Evolutionary conservation across 1,139 yeast genomes (phyloP).

Genomic region (Eremothecium sinecaudum): DNA sequence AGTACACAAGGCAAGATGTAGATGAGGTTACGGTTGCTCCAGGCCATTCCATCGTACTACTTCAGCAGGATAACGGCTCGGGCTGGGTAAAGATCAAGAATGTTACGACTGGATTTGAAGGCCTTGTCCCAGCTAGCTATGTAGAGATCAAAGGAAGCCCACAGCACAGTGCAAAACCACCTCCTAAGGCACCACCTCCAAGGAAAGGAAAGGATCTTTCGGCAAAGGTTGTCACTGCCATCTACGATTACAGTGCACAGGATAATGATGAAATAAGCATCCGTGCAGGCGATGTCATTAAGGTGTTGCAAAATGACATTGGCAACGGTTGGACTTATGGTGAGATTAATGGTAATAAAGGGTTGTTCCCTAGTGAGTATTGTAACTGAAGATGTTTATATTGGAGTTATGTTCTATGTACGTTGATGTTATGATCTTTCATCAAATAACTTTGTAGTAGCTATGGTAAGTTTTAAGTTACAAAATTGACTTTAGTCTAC

Average conservation of each 20-base stretch:
- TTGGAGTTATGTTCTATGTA: too few relatives aligned
- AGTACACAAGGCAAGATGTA: slow-evolving; percentile 58
- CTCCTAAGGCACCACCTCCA: slow-evolving; percentile 79
- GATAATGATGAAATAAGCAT: slow-evolving; percentile 77
- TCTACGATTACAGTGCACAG: slow-evolving; percentile 71
- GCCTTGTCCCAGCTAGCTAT: slow-evolving; percentile 84
- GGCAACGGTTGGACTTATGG: slow-evolving; percentile 98
- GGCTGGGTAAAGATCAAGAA: slow-evolving; percentile 75
- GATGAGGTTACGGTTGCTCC: slow-evolving; percentile 61
- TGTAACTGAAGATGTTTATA: slow-evolving; percentile 22
- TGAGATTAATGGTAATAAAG: slow-evolving; percentile 60
- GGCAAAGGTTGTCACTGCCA: slow-evolving; percentile 47
- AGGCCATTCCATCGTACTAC: slow-evolving; percentile 53
- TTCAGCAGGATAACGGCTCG: slow-evolving; percentile 73
- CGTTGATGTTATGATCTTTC: too few relatives aligned
- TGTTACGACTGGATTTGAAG: slow-evolving; percentile 38
- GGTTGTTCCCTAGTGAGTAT: slow-evolving; percentile 79
- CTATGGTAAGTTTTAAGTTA: too few relatives aligned
- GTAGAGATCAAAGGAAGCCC: slow-evolving; percentile 39
- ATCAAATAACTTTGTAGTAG: too few relatives aligned
- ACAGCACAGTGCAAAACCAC: slow-evolving; percentile 16
- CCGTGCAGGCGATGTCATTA: slow-evolving; percentile 64
- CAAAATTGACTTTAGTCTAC: too few relatives aligned
- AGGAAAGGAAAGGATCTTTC: slow-evolving; percentile 48
- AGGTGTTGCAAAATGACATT: slow-evolving; percentile 59